Base-by-base conservation (phyloP, 2,329 filamentous ascomycete genomes). In the Dactylonectria estremocensis region DNA sequence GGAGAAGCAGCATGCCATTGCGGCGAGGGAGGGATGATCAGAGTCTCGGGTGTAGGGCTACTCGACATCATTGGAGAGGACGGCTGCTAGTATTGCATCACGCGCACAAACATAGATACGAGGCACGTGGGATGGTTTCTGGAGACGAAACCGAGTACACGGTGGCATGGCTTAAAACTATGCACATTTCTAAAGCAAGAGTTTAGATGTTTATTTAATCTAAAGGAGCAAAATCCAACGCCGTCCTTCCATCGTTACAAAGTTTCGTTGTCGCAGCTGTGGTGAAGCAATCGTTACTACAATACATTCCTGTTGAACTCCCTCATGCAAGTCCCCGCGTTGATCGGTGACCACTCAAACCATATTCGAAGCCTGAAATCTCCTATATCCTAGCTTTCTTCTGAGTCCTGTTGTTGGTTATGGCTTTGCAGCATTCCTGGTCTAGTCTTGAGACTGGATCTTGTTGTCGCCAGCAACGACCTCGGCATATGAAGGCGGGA, bases 391-490 rank as follows among this genome's bases (percentile, higher is more conserved):
- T 16, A 45, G 59, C 20, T 40, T 46, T 45, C 24, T 6, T 40
- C 45, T 40, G 5, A 13, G 37, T 31, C 28, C 43, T 45, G 13
- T 46, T 13, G 18, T n/a, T 2, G 20, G 37, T 31, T 28, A 37
- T 57, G 18, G 45, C 45, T 61, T 46, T 31, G 37, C 35, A 40
- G 35, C 56, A 55, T 3, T 18, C 28, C 7, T 40, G 10, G 20
- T 66, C 63, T 80, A 81, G 5, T 79, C 76, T 20, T 72, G 72
- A 10, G 78, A 75, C 86, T 98, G 96, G 57, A 98, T 87, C 88
- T 98, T 98, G 82, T 98, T 84, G 78, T 98, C 95, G 1, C 94
- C 95, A 76, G 91, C 92, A 66, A 98, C 92, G 54, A 94, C 95
- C 82, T 98, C 94, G 16, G 93, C 92, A 80, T 98, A 98, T 14